Conservation (phyloP, 73 alveolate genomes). For the Tetrahymena elliotti region DNA sequence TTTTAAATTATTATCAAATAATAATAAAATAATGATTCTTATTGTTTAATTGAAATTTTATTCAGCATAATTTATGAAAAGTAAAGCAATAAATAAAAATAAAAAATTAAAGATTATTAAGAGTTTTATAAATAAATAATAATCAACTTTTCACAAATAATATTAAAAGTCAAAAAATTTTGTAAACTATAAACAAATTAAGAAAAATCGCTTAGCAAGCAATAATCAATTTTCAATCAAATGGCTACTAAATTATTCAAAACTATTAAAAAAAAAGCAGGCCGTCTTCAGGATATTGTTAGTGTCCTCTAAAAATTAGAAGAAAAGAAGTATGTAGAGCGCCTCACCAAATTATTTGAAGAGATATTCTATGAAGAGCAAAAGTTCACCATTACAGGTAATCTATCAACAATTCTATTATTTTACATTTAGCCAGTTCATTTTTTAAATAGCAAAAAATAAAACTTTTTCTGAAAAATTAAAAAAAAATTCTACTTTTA, state of each 20-base stretch:
- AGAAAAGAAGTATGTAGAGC: not conserved
- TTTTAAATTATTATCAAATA: not conserved
- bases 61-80: not conserved
- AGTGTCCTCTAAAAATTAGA: not conserved
- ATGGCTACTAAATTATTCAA: not conserved
- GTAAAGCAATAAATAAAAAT: not conserved
- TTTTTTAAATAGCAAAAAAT: not conserved
- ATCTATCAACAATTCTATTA: not conserved
- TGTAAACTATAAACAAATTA: not conserved
- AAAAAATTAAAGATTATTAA: not conserved
- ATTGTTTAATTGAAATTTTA: not conserved
- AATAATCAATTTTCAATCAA: not conserved
- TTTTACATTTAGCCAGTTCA: not conserved
- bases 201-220: not conserved
- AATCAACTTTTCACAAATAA: not conserved
- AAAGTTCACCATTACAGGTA: not conserved
- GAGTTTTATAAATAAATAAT: not conserved
- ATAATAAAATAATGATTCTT: not conserved
- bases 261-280: not conserved
- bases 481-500: not conserved
- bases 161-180: not conserved
- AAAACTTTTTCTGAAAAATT: not conserved
- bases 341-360: not conserved
- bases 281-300: not conserved
- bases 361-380: not conserved